Percentiles rank a stretch among this genome's conserved stretches.
phyloP scores from a whole-genome alignment of 345 rosid species.

The Brassica nigra region DNA sequence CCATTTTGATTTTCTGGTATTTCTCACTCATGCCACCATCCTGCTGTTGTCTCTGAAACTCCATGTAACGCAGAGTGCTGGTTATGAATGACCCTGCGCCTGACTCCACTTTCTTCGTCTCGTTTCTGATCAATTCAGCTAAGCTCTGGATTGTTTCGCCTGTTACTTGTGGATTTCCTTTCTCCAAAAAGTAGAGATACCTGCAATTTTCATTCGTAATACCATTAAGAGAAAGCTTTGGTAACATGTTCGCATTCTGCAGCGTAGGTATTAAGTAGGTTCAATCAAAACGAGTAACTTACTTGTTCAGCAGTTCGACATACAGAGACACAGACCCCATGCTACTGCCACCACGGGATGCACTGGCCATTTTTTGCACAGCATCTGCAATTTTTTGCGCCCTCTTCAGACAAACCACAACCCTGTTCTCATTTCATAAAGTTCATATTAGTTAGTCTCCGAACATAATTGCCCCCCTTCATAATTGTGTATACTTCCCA shows the following conservation, averaged over 20 bases:
- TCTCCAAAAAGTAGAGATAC: conserved; percentile 90
- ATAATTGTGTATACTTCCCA: not conserved
- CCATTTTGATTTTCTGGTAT: conserved; percentile 68
- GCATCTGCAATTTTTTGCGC: conserved; percentile 89
- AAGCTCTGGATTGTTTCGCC: conserved; percentile 73
- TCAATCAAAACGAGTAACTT: conserved; percentile 29
- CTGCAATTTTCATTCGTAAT: conserved; percentile 42
- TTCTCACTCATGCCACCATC: conserved; percentile 83
- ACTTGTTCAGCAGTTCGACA: conserved; percentile 93
- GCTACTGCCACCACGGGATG: conserved; percentile 63
- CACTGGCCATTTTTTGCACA: conserved; percentile 83
- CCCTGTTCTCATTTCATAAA: conserved; percentile 51
- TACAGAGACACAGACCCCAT: conserved; percentile 72
- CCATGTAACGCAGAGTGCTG: conserved; percentile 67
- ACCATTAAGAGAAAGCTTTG: conserved; percentile 1
- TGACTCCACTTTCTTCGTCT: conserved; percentile 60
- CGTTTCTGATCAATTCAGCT: conserved; percentile 70
- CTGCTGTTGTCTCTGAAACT: conserved; percentile 92
- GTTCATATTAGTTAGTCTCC: conserved; percentile 17
- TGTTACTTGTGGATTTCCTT: conserved; percentile 75
- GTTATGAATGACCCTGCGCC: conserved; percentile 69
- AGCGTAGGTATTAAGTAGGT: not conserved
- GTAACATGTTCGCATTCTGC: conserved; percentile 7
- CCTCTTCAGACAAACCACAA: conserved; percentile 79
- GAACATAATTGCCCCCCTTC: not conserved